Evolutionary conservation across 768 basidiomycete genomes (phyloP), one percentile per base, ranked within the genome.

Genomic region (Mycena amicta): DNA sequence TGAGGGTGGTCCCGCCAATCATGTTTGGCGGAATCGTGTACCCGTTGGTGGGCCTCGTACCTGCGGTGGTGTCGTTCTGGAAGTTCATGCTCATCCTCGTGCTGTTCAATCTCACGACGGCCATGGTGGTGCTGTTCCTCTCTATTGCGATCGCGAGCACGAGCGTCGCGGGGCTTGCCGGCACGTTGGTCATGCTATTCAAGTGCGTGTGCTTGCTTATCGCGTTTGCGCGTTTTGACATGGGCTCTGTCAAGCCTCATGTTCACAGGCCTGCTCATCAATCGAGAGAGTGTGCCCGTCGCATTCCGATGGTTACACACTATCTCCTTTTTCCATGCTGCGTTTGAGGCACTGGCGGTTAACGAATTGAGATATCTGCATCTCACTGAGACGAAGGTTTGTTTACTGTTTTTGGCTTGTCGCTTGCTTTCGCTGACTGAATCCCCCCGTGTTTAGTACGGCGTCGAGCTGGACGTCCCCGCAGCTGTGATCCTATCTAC

Each of bases 301-400:
- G 80, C 77, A 33, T 77, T 97, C 50, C 86, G 83, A 57, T 97
- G 93, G 92, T 75, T 99, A 58, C 91, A 95, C 69, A 94, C 90
- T 0, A 68, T 92, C 5, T 97, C 95, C 4, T 98, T 98, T 82
- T 99, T 97, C 88, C 97, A 99, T 75, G 96, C 97, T 23, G 97
- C 93, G 0, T 98, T 95, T 65, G 97, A 99, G 75, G 95, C 92
- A 1, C 82, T 99, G 37, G 88, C 95, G n/a, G 97, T 99, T 56
- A 99, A 98, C 70, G 97, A 99, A 72, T 78, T 99, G 56, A 81
- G 95, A 50, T 98, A 97, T 74, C 76, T 98, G 27, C 92, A 95
- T 68, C 77, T 99, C 31, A 93, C 93, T 71, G 93, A 99, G 69
- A 83, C 88, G 63, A 92, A 90, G 80, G 92, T 93, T 54, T 56